A percentile compares a stretch with the other conserved stretches of the same genome.
phyloP scores from a whole-genome alignment of 306 rosid genomes.

The Quillaja saponaria region DNA sequence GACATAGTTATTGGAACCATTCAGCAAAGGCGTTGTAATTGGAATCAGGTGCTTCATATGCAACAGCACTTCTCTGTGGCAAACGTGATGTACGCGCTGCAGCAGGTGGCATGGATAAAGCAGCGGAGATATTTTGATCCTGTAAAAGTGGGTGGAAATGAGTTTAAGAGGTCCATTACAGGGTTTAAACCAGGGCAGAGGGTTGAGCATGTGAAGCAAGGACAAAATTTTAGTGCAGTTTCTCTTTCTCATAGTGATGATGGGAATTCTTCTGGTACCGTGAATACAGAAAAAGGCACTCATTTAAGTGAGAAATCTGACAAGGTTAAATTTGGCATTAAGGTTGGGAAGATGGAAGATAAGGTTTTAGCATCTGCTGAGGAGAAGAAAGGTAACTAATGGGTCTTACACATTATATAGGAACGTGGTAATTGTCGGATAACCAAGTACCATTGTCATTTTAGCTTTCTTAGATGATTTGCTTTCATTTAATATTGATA shows the following conservation, averaged over 20 bases:
- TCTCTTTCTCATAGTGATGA: conserved; percentile 47
- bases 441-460: background rate
- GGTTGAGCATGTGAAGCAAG: conserved; percentile 55
- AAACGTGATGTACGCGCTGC: conserved; percentile 67
- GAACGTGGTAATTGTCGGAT: conserved; percentile 10
- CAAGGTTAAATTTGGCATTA: conserved; percentile 46
- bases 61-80: conserved; percentile 90
- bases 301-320: conserved; percentile 41
- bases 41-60: conserved; percentile 94
- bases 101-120: conserved; percentile 77
- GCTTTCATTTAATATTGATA: conserved; percentile 2
- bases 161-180: conserved; percentile 53
- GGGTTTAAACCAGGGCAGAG: conserved; percentile 68
- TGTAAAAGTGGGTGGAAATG: conserved; percentile 55
- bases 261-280: conserved; percentile 40
- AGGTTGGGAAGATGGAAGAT: conserved; percentile 49
- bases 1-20: conserved; percentile 63
- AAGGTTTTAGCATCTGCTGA: conserved; percentile 43
- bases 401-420: conserved; percentile 12
- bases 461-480: conserved; percentile 10
- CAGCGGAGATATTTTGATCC: conserved; percentile 74
- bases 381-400: conserved; percentile 59
- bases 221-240: conserved; percentile 52
- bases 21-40: conserved; percentile 81
- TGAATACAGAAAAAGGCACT: conserved; percentile 51